Conservation (phyloP, 2,329 filamentous ascomycete genomes). For the Epichloe amarillans region DNA sequence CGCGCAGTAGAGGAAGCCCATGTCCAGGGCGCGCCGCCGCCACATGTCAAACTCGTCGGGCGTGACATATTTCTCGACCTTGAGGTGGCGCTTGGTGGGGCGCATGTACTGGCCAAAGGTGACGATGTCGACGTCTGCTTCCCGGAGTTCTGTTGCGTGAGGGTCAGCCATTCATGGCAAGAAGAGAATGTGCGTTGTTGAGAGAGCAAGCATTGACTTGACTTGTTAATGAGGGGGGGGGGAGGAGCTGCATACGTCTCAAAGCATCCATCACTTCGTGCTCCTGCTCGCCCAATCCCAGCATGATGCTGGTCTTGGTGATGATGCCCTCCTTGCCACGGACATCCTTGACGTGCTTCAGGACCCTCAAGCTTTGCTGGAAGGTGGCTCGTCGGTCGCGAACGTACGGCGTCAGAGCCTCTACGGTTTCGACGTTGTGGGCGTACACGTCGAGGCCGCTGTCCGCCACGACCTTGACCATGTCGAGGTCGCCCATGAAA, state of each 20-base stretch:
- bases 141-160: constrained; percentile 51
- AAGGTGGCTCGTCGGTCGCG: constrained; percentile 84
- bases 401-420: constrained; percentile 78
- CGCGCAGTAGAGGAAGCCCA: constrained; percentile 95
- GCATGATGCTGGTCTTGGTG: constrained; percentile 98
- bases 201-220: background rate
- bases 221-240: no score
- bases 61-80: constrained; percentile 89
- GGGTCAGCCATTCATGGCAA: background rate
- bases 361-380: constrained; percentile 66
- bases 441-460: constrained; percentile 93
- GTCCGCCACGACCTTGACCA: constrained; percentile 71
- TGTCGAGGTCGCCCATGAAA: constrained; percentile 71
- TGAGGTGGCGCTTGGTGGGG: constrained; percentile 93
- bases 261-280: constrained; percentile 71
- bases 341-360: constrained; percentile 69
- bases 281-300: constrained; percentile 86
- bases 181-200: background rate
- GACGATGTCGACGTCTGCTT: constrained; percentile 77
- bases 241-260: constrained; percentile 35
- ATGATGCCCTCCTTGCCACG: constrained; percentile 58
- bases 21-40: constrained; percentile 76
- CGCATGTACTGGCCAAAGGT: constrained; percentile 99
- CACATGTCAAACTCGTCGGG: constrained; percentile 86
- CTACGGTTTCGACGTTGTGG: constrained; percentile 93